Base-by-base conservation (phyloP, 495 filamentous ascomycete genomes). In the Aspergillus avenaceus region DNA sequence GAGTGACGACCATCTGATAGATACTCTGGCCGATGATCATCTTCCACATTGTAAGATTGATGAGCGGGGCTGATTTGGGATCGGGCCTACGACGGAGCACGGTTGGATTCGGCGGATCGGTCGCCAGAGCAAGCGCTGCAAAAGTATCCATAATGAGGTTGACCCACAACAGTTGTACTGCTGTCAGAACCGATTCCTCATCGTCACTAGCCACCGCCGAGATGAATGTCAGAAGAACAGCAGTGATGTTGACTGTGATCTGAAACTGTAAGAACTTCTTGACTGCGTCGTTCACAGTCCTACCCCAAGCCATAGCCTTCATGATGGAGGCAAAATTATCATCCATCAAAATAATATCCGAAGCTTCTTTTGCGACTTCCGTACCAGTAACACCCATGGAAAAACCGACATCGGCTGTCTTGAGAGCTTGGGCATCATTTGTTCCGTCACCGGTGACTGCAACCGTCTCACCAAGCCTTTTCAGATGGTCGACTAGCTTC, bases 71-170 rank as follows among this genome's bases (percentile, higher is more conserved):
- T 7, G 85, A 84, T 63, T 90, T 91, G 4, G 81, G 80, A 56
- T 91, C 85, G 0, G 90, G 90, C 50, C 81, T 77, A 16, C 90
- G 84, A 55, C 90, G 64, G 16, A 96, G 76, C 42, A 95, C 79
- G 27, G 73, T 76, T 8, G 77, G 71, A 6, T 84, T 80, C 3
- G 90, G 88, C 5, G 86, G 84, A 64, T 96, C 90, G 1, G 90
- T 95, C 13, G 90, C 90, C 47, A 95, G 73, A n/a, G 90, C 90
- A 43, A 95, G 81, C n/a, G 90, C 90, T 4, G 89, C 90, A 58
- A 95, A 89, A n/a, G 90, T 93, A 59, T 96, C 90, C 89, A 95
- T 93, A 62, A 95, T 93, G 36, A 95, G 70, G 63, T 96, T 95
- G 32, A 95, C 86, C 90, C 90, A 96, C 22, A 96, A 78, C 38